These are phyloP conservation scores for Antarctomyces pellizariae DNA, from an alignment of 495 filamentous ascomycete genomes.

Conservation along the genomic window DNA sequence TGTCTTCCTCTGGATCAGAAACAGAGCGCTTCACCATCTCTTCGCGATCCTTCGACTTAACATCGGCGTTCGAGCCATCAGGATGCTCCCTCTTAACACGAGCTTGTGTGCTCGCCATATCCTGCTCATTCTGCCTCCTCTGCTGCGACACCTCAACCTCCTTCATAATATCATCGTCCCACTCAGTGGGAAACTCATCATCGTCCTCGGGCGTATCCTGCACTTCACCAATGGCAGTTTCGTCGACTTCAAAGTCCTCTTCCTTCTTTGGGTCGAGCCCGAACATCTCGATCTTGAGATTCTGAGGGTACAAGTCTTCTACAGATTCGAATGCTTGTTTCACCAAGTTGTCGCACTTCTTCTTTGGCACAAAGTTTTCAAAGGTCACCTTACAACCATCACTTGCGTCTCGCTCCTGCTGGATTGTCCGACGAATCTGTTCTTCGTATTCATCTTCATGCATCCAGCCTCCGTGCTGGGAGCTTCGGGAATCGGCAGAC, in stretches of 20 bases:
- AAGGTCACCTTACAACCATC: conserved; percentile 28
- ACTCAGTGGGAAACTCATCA: conserved; percentile 24
- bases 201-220: conserved; percentile 22
- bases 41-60: too few species aligned
- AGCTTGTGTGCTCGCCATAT: too few species aligned
- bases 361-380: conserved; percentile 31
- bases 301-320: conserved; percentile 61
- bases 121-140: conserved; percentile 8
- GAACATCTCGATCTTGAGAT: conserved; percentile 16
- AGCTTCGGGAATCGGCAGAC: conserved; percentile 55
- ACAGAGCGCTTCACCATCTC: too few species aligned
- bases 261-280: too few species aligned
- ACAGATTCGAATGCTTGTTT: conserved; percentile 63
- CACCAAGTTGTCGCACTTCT: conserved; percentile 30
- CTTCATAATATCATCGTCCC: conserved; percentile 25
- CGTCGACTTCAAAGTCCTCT: conserved; percentile 21
- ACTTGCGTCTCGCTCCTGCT: conserved; percentile 32
- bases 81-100: conserved; percentile 1
- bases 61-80: conserved; percentile 4
- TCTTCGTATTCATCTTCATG: conserved; percentile 68
- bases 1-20: too few species aligned
- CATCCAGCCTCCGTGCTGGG: conserved; percentile 53
- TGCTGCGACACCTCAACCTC: conserved; percentile 12
- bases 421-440: conserved; percentile 32
- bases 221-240: conserved; percentile 17